Conservation (phyloP, 805 yeast genomes). For the Monosporozyma yasuniensis region DNA sequence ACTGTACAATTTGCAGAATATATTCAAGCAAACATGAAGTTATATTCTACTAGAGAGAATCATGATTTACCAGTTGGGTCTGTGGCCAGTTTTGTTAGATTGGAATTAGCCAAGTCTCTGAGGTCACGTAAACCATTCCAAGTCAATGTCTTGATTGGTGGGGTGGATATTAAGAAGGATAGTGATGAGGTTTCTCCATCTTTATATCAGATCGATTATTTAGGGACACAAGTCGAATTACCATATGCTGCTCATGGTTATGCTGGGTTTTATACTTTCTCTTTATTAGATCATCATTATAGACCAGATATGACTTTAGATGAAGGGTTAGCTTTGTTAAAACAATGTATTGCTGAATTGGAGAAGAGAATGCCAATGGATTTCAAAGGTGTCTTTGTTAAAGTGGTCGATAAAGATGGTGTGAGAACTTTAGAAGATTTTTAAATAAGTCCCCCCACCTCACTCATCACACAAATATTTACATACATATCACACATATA, state of each 20-base stretch:
- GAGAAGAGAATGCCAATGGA: slow-evolving; percentile 67
- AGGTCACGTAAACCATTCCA: slow-evolving; percentile 95
- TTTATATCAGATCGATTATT: slow-evolving; percentile 83
- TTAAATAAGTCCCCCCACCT: background rate
- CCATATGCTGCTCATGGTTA: slow-evolving; percentile 99
- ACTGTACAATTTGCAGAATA: slow-evolving; percentile 92
- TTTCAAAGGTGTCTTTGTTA: slow-evolving; percentile 75
- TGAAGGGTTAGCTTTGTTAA: slow-evolving; percentile 70
- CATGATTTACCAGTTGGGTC: slow-evolving; percentile 77
- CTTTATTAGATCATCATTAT: slow-evolving; percentile 86
- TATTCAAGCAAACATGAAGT: slow-evolving; percentile 84
- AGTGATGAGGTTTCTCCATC: slow-evolving; percentile 48
- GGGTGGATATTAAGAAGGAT: slow-evolving; percentile 42
- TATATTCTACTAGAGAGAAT: slow-evolving; percentile 78
- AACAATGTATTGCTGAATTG: slow-evolving; percentile 69
- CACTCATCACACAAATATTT: background rate
- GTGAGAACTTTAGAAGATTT: slow-evolving; percentile 34
- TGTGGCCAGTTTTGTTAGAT: slow-evolving; percentile 80
- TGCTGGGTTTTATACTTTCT: slow-evolving; percentile 90
- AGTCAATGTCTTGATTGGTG: slow-evolving; percentile 84
- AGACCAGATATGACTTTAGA: slow-evolving; percentile 62
- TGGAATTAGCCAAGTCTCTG: slow-evolving; percentile 74
- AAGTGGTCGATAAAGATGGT: slow-evolving; percentile 58
- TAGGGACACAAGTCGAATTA: slow-evolving; percentile 82
- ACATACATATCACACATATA: background rate